Base-by-base conservation (phyloP, 225 moss, liverwort and hornwort genomes). In the Asterella californica region DNA sequence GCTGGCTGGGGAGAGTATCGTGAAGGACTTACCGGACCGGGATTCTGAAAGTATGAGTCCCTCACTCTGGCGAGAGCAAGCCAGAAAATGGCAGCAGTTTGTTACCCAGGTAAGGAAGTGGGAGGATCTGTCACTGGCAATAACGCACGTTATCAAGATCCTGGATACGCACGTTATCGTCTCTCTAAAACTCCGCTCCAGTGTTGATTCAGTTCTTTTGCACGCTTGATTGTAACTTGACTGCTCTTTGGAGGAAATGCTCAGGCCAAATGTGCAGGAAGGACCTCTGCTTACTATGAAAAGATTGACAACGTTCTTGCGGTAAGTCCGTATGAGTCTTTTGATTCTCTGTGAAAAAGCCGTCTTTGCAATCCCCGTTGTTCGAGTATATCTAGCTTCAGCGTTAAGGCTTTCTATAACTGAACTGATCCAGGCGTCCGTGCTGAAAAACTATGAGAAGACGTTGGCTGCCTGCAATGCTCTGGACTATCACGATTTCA, bases 401-500 rank as follows among this genome's bases (percentile, higher is more conserved):
- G 9, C 0, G 10, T 48, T 10, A 2, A 71, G n/a, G 25, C n/a
- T 19, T 25, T 19, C 24, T 46, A 4, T 2, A 71, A 48, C 10
- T 75, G 18, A 0, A 55, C 17, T 53, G 15, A 27, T 50, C 36
- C 79, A 97, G 96, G 93, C 91, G 67, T 86, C 90, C 50, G 85
- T 97, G 21, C 72, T 97, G 76, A 94, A 81, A 76, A 88, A 97
- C 84, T 97, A 97, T 84, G 90, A 93, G 82, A 89, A 91, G 67
- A 91, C 89, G 50, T 84, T 97, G 84, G 85, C 87, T 68, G 82
- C 96, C 63, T 94, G 96, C 83, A 87, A 94, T 89, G 96, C 96
- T 47, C 90, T 97, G 78, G 96, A 97, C 86, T 97, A 97, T 71
- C 96, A 97, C 74, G 96, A 97, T 83, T 93, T 97, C 83, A 97